Base-by-base conservation (phyloP, 2,329 filamentous ascomycete genomes). In the Monosporascus cannonballus region DNA sequence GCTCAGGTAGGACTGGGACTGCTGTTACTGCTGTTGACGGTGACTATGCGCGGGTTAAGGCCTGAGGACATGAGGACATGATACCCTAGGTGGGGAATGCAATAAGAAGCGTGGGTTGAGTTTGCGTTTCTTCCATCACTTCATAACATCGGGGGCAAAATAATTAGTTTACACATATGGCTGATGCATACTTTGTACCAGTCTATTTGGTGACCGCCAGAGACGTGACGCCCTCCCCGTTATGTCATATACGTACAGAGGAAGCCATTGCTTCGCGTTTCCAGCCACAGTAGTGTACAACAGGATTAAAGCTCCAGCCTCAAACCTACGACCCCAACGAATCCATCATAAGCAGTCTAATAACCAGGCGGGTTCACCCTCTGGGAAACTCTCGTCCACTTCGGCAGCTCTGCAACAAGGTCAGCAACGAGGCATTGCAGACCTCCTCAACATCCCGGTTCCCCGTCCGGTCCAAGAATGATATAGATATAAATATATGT, bases 371-470 rank as follows among this genome's bases (percentile, higher is more conserved):
- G 93, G 72, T 97, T 97, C 70, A 96, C 69, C 73, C 93, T 80
- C 73, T 97, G 93, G 59, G 90, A 96, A 57, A 97, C 87, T 74
- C 92, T 87, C 62, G 93, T 97, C 93, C 93, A 97, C 76, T 97
- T 91, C 52, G 86, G 87, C 50, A 92, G 73, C 71, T 91, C 89
- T 92, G 63, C 49, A 49, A 41, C 18, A 36, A 44, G 36, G n/a
- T 17, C 6, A 39, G 58, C 54, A 42, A 55, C 57, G 53, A 50
- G 34, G 11, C 50, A 22, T 38, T 24, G 39, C 18, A 44, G 34
- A 42, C 25, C 24, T 48, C 56, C 5, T 38, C 15, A 27, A 14
- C 9, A 34, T 4, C 27, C 30, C 4, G 9, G 30, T 34, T 11
- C 14, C 30, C 11, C 11, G 30, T 34, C 9, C 4, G 11, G 14